Evolutionary conservation across 768 basidiomycete species (phyloP).

Genomic region (Chiua virens): DNA sequence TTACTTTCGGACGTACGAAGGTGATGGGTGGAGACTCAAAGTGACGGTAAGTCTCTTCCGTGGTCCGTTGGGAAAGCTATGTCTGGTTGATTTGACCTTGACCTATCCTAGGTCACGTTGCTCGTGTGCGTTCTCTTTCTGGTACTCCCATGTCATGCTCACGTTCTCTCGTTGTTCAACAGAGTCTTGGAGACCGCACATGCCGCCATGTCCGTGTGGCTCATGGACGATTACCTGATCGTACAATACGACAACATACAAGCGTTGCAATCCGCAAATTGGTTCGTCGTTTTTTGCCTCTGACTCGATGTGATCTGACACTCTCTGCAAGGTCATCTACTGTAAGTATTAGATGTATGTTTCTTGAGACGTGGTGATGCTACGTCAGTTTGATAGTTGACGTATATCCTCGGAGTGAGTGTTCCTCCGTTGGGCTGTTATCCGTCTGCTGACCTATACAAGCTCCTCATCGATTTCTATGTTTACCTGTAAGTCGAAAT

Average conservation of each 20-base stretch:
- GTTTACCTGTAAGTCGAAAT: conserved; percentile 21
- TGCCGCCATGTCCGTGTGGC: conserved; percentile 20
- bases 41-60: conserved; percentile 14
- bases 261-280: conserved; percentile 13
- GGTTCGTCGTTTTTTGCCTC: conserved; percentile 13
- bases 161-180: background rate
- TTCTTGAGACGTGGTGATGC: background rate
- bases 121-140: conserved; percentile 12
- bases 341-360: conserved; percentile 11
- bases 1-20: conserved; percentile 26
- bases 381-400: conserved; percentile 8
- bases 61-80: background rate
- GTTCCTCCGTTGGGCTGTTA: background rate
- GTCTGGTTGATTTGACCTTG: too few relatives aligned
- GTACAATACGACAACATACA: conserved; percentile 12
- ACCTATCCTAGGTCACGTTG: conserved; percentile 15
- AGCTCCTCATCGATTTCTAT: conserved; percentile 29
- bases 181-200: conserved; percentile 24
- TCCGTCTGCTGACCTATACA: conserved; percentile 1
- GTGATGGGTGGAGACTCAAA: conserved; percentile 19
- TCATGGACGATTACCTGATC: conserved; percentile 27
- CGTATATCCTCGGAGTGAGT: conserved; percentile 24
- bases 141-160: background rate
- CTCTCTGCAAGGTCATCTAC: conserved; percentile 9
- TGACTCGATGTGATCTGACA: background rate